Evolutionary conservation across 768 basidiomycete species (phyloP), one percentile per base, ranked within the genome.

Genomic region (Mycena venus): DNA sequence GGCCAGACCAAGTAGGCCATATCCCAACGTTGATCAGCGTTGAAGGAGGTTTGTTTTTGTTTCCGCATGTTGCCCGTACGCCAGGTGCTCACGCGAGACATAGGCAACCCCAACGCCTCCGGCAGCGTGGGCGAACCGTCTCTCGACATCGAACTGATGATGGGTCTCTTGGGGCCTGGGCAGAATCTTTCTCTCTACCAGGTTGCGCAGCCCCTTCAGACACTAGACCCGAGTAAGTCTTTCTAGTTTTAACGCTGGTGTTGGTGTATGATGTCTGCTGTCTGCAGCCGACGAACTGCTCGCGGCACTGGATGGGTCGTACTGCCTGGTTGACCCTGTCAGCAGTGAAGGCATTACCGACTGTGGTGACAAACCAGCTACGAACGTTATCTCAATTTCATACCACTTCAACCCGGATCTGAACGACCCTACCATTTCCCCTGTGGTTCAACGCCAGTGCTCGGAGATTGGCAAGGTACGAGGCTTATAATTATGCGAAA

Each of bases 341-440:
- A 25, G 55, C 38, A 51, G 53, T 27, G 70, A 72, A 59, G 70
- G 70, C 21, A 72, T 72, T 31, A 72, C 70, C 31, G 70, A 72
- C 56, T 72, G 70, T 40, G 70, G 70, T 11, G 27, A 72, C 56
- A 72, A 72, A 59, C 63, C 55, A 42, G 23, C 23, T 31, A 72
- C 70, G 44, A 72, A 59, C 55, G 70, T 72, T 34, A 72, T 72
- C 31, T 72, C 70, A 9, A 65, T 72, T 32, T 72, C 70, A 15
- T 72, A 72, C 63, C 70, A 72, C 32, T 65, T 72, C 63, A 65
- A 72, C 63, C 70, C 70, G 21, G 70, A 72, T 58, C 53, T 72
- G 12, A 65, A n/a, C 56, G 70, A 72, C 40, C 70, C 70, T 36
- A 21, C 70, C 23, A 72, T 72, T 40, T 64, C 70, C 4, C 70